These are phyloP conservation scores for Angomonas deanei DNA, from an alignment of 208 protist genomes.

Conservation along the genomic window DNA sequence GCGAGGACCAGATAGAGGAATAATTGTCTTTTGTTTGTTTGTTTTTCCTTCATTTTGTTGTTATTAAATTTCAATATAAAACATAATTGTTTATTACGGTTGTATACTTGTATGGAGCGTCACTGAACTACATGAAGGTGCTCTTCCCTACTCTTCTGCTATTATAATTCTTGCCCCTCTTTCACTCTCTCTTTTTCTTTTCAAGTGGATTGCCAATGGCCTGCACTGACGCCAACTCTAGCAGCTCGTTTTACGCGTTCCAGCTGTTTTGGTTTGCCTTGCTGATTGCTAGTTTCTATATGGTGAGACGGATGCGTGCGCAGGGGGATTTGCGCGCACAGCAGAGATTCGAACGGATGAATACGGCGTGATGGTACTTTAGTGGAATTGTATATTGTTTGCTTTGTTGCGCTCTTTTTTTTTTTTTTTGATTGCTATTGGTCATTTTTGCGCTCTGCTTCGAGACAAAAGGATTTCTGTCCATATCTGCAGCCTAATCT, in stretches of 20 bases:
- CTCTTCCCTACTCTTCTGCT: neutral
- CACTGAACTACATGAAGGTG: no score
- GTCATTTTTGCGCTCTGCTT: no score
- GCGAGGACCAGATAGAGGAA: neutral
- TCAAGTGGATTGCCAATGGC: slow-evolving; percentile 2
- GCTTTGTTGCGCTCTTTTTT: neutral
- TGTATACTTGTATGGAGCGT: no score
- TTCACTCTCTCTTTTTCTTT: slow-evolving; percentile 11
- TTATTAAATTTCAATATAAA: no score
- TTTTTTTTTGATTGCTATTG: neutral
- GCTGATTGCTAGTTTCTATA: slow-evolving; percentile 30
- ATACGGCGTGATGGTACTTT: neutral
- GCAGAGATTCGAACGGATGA: slow-evolving; percentile 63
- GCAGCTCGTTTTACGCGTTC: slow-evolving; percentile 48
- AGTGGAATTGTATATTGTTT: neutral
- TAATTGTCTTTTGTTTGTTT: neutral
- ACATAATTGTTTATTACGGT: no score
- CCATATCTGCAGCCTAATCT: no score
- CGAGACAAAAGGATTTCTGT: no score
- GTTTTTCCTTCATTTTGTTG: neutral
- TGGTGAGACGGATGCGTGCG: slow-evolving; percentile 27
- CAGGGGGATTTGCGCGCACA: slow-evolving; percentile 33
- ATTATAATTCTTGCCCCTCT: slow-evolving; percentile 6
- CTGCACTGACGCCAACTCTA: neutral
- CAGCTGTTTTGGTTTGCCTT: slow-evolving; percentile 31